Evolutionary conservation across 768 basidiomycete species (phyloP).

Genomic region (Hysterangium stoloniferum): DNA sequence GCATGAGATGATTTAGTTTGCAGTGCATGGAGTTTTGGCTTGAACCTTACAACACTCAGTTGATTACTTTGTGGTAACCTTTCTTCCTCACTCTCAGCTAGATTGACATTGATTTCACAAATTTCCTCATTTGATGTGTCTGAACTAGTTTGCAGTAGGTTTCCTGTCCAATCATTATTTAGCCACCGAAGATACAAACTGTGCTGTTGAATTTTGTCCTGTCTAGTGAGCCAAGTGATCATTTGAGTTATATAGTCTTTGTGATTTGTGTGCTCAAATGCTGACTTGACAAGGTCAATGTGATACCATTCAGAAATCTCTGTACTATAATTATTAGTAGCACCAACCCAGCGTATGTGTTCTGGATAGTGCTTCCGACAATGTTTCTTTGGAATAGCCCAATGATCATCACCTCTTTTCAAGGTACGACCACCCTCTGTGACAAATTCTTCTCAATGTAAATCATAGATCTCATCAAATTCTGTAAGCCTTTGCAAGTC

Average conservation of each 20-base stretch:
- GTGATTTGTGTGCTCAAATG: conserved; percentile 12
- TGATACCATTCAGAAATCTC: conserved; percentile 6
- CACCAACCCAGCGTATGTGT: conserved; percentile 7
- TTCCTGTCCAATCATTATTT: not conserved
- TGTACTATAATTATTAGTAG: conserved; percentile 12
- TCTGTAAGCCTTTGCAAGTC: conserved; percentile 21
- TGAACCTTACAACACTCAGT: not conserved
- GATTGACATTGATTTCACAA: not conserved
- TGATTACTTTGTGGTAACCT: not conserved
- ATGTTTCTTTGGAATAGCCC: conserved; percentile 18
- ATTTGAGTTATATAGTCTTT: conserved; percentile 13
- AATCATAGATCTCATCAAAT: conserved; percentile 22
- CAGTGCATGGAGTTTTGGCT: not conserved
- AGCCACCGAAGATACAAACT: not conserved
- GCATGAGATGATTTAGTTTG: not conserved
- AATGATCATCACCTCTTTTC: conserved; percentile 4
- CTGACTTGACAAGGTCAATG: conserved; percentile 12
- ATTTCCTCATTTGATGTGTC: not conserved
- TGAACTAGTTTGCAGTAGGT: not conserved
- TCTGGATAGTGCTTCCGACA: conserved; percentile 3
- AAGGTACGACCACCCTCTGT: conserved; percentile 17
- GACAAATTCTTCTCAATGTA: conserved; percentile 23
- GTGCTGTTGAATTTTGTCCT: conserved; percentile 4
- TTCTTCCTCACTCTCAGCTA: not conserved
- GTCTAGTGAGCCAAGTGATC: conserved; percentile 10